A percentile compares a stretch with the other conserved stretches of the same genome.
These are phyloP conservation scores for Haplographium delicatum DNA, from an alignment of 495 filamentous ascomycete genomes.

Conservation along the genomic window DNA sequence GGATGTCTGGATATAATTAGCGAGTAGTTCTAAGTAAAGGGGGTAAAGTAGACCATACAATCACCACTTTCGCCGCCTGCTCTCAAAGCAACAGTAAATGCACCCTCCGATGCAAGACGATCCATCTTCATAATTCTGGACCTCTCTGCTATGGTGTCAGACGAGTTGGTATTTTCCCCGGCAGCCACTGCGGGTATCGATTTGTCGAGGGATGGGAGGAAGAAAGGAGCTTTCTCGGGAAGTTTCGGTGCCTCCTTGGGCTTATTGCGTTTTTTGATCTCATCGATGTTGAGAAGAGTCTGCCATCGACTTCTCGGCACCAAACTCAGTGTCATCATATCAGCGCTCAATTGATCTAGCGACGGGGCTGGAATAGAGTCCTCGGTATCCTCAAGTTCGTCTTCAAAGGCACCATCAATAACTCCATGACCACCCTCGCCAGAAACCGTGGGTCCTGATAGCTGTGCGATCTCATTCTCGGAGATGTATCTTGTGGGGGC, in stretches of 20 bases:
- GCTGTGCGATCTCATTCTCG: conserved; percentile 60
- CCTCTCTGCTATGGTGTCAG: conserved; percentile 37
- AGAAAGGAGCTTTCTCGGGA: conserved; percentile 94
- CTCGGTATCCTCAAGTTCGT: conserved; percentile 40
- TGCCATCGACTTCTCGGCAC: conserved; percentile 92
- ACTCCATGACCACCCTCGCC: conserved; percentile 71
- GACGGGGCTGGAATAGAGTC: conserved; percentile 41
- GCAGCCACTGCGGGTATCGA: conserved; percentile 23
- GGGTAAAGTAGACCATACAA: conserved; percentile 37
- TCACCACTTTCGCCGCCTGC: conserved; percentile 39
- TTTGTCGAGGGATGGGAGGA: conserved; percentile 67
- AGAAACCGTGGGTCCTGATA: conserved; percentile 66
- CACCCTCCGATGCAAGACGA: conserved; percentile 29
- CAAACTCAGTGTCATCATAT: conserved; percentile 82
- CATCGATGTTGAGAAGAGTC: conserved; percentile 81
- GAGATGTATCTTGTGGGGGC: conserved; percentile 77
- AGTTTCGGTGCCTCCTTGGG: conserved; percentile 86
- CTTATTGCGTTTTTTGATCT: conserved; percentile 89
- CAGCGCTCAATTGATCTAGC: conserved; percentile 68
- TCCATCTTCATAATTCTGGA: conserved; percentile 50
- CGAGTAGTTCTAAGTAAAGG: background rate
- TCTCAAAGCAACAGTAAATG: conserved; percentile 58
- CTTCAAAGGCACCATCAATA: conserved; percentile 67
- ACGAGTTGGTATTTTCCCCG: conserved; percentile 16
- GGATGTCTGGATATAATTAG: conserved; percentile 35